Base-by-base conservation (phyloP, 495 filamentous ascomycete genomes). In the Melanomma pulvis-pyrius region DNA sequence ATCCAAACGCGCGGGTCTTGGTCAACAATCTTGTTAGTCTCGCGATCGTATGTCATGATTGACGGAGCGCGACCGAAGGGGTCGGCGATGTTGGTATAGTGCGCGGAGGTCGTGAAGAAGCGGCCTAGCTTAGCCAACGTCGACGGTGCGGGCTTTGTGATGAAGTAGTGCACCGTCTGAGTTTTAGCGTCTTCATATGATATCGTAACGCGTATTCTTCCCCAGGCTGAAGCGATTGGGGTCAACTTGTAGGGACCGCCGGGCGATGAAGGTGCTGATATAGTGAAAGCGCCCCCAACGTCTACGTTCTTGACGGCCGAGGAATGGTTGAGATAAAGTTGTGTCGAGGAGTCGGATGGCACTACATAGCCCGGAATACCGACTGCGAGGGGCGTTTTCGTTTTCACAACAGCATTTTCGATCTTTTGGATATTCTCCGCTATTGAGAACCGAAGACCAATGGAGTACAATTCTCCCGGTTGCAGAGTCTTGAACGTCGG, bases 1-100 rank as follows among this genome's bases (percentile, higher is more conserved):
- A 83, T 82, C 82, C 82, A 84, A 21, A 81, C 81, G 0, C 82
- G 78, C 6, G 73, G 67, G 36, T 84, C 82, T 64, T 84, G 82
- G 1, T 76, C 70, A 39, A 82, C 81, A 24, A 75, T 74, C 17
- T 68, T 65, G 1, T 73, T 56, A 3, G 73, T 58, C 12, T 79
- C 75, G 49, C 77, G 75, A 48, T 84, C 81, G 63, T 82, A 83
- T 9, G 78, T 78, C 63, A 84, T 82, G 46, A 82, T 72, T 0
- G 82, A 83, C 1, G 79, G 78, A 4, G 79, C 74, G 17, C 82
- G 78, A 13, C 74, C 69, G 56, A 84, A 84, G 12, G 81, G 80
- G 56, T 83, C 81, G 0, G 76, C 73, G 1, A 72, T 77, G 52
- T 82, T 72, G 29, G 70, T 76, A 61, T 75, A 84, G 74, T 74